Evolutionary conservation across 2,329 filamentous ascomycete species (phyloP).

Genomic region (Colletotrichum coccodes): DNA sequence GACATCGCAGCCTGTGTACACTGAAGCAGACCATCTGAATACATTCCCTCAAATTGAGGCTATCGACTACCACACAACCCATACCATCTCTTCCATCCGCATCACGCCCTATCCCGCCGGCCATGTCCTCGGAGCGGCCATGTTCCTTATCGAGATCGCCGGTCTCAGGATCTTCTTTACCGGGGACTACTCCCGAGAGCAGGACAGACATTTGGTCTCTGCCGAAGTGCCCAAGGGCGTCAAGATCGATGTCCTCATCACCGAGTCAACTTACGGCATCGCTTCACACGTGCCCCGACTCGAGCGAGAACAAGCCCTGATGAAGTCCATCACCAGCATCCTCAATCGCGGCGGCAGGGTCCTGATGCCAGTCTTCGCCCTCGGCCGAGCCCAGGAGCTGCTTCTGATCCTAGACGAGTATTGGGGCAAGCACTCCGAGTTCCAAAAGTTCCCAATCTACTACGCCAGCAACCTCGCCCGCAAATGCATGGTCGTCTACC

Average conservation of each 20-base stretch:
- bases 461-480: constrained; percentile 95
- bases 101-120: constrained; percentile 98
- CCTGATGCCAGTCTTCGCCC: constrained; percentile 93
- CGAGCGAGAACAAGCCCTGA: constrained; percentile 91
- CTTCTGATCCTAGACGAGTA: constrained; percentile 96
- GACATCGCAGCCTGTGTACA: constrained; percentile 84
- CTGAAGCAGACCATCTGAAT: constrained; percentile 92
- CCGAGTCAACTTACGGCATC: constrained; percentile 96
- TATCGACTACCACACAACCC: constrained; percentile 97
- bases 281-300: constrained; percentile 91
- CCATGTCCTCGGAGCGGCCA: constrained; percentile 96
- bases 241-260: constrained; percentile 96
- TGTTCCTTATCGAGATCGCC: constrained; percentile 98
- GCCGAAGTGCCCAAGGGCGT: constrained; percentile 89
- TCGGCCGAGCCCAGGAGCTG: constrained; percentile 93
- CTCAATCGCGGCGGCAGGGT: constrained; percentile 92
- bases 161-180: constrained; percentile 98
- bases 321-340: constrained; percentile 94
- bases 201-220: constrained; percentile 94
- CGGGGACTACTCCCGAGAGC: constrained; percentile 95
- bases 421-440: constrained; percentile 90
- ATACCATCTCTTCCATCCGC: constrained; percentile 94
- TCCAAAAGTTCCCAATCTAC: constrained; percentile 93
- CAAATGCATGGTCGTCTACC: constrained; percentile 98
- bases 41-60: constrained; percentile 96